Evolutionary conservation across 148 eudicot species (phyloP), one percentile per base, ranked within the genome.

Genomic region (Polygonum aviculare): DNA sequence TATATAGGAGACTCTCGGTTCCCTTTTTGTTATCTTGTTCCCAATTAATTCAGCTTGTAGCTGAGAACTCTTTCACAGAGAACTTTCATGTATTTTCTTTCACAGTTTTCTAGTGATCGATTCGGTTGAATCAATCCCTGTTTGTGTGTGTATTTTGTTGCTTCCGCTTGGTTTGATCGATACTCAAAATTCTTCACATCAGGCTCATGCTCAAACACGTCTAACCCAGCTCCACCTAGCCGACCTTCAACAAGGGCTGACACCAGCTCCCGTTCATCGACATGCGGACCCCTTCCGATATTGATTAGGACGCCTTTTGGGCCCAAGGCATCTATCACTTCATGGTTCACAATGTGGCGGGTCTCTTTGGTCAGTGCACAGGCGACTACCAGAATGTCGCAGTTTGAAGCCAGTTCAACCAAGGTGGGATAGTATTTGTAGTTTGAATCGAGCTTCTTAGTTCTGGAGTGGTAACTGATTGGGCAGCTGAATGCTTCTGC

Each of bases 211-310:
- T 89, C 92, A 76, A 82, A 93, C 31, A 93, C 96, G 55, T 93
- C 96, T 19, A 93, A 86, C 54, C 96, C 96, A 3, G 98, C 94
- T 18, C 98, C 98, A 73, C 91, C 96, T 74, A 93, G 45, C 33
- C 96, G 90, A 38, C 98, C 98, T 78, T 91, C 98, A 65, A 77
- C 81, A 71, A 93, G 90, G 9, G 98, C 98, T 12, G 89, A 81
- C 0, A 91, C 91, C 67, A 93, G 73, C 80, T 93, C 96, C 1
- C 83, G 81, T 81, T 93, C 98, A 72, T 93, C 96, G 2, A 93
- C 94, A 75, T 91, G 98, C 38, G 92, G 89, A 14, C 98, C 96
- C 59, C 97, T 78, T 31, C 94, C 98, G 4, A 91, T 89, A 86
- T 93, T 93, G 77, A 93, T 89, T 71, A 93, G 86, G 55, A 88